Base-by-base conservation (phyloP, 2,329 filamentous ascomycete species). In the Cladosporium austrohemisphaericum region DNA sequence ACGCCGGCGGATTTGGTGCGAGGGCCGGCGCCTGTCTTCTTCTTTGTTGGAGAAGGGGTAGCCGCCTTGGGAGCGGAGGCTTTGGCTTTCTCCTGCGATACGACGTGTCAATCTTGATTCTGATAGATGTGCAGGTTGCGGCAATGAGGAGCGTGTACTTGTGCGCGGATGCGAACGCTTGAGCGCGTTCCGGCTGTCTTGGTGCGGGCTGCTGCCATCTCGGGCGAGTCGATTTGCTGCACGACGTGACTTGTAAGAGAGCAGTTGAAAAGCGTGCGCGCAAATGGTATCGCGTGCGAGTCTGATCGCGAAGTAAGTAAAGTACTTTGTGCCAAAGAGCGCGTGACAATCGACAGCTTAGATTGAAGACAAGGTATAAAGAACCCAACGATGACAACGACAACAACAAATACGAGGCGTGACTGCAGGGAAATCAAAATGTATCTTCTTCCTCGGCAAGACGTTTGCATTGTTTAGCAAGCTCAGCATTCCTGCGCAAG, bases 21-120 rank as follows among this genome's bases (percentile, higher is more conserved):
- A 3, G 44, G 26, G 25, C 44, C 33, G 7, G 33, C 10, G 23
- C 33, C 32, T 16, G 52, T 53, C 38, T 40, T 52, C 36, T 43
- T 52, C 35, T 49, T 52, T 11, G 44, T 19, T 14, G 33, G 22
- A 25, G 44, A 6, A n/a, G 38, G 11, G 5, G 53, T 20, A 5
- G 46, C 41, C 19, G 52, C 52, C 46, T 54, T 53, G 38, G 43
- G 29, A 10, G 50, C 32, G n/a, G 41, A 11, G 29, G 26, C 33
- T 45, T 44, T 46, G 31, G 31, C 32, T 19, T 36, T 36, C 16
- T 31, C 44, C 33, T 47, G 8, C 13, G 18, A n/a, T n/a, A n/a
- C n/a, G n/a, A n/a, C n/a, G n/a, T n/a, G n/a, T n/a, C n/a, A n/a
- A n/a, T n/a, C n/a, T n/a, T n/a, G n/a, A n/a, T n/a, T n/a, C n/a